Evolutionary conservation across 2,329 filamentous ascomycete species (phyloP).

Genomic region (Geosmithia morbida): DNA sequence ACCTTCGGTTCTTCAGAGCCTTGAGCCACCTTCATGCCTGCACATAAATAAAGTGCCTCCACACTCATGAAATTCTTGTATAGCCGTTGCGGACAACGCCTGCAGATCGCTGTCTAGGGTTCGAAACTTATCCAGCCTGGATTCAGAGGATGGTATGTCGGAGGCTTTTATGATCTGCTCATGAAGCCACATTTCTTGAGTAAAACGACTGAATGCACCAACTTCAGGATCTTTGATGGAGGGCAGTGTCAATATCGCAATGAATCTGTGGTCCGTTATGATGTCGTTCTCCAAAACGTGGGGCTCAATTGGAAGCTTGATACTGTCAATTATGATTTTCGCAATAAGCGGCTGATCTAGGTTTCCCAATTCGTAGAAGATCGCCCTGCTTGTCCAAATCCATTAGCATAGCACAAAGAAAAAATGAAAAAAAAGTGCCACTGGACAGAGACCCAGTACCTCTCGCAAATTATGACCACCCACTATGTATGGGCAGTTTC

Average conservation of each 20-base stretch:
- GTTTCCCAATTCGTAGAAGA: background rate
- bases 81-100: background rate
- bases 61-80: background rate
- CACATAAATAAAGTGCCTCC: no score
- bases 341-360: background rate
- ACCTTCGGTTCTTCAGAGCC: no score
- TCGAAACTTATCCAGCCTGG: background rate
- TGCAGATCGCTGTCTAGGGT: background rate
- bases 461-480: background rate
- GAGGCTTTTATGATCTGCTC: background rate
- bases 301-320: background rate
- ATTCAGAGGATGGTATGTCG: background rate
- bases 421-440: background rate
- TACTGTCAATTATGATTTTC: background rate
- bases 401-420: background rate
- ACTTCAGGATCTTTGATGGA: background rate
- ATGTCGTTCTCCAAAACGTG: background rate
- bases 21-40: no score
- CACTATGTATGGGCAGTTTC: background rate
- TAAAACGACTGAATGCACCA: background rate
- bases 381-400: background rate
- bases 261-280: background rate
- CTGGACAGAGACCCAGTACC: no score
- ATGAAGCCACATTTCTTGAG: background rate
- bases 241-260: background rate